Evolutionary conservation across 2,329 filamentous ascomycete species (phyloP).

Genomic region (Davidsoniella virescens): DNA sequence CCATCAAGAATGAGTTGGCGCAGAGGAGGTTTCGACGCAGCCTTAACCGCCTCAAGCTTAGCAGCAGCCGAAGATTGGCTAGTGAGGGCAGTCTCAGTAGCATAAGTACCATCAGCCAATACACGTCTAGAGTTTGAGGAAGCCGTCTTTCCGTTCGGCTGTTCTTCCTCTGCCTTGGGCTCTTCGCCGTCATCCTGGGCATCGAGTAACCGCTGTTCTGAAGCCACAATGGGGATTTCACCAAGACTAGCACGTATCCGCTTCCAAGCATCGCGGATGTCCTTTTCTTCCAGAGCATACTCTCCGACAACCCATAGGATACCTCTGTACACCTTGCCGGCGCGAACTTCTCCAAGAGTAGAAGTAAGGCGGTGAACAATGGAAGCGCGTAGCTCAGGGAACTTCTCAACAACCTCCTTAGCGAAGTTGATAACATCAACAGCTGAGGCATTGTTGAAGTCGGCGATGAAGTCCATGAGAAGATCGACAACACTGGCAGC

Average conservation of each 20-base stretch:
- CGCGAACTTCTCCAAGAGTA: constrained; percentile 81
- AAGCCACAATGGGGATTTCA: constrained; percentile 91
- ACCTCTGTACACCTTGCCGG: constrained; percentile 92
- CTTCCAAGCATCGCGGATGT: constrained; percentile 95
- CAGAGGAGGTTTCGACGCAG: constrained; percentile 87
- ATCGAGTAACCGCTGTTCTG: constrained; percentile 81
- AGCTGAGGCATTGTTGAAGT: constrained; percentile 93
- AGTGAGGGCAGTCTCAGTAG: constrained; percentile 88
- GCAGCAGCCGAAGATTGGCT: constrained; percentile 81
- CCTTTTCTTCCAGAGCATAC: constrained; percentile 83
- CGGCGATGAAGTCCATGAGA: constrained; percentile 96
- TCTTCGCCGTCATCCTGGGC: constrained; percentile 60
- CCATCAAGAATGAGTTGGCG: constrained; percentile 91
- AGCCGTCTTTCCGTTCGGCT: constrained; percentile 68
- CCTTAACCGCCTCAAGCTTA: constrained; percentile 89
- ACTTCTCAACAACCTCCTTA: constrained; percentile 97
- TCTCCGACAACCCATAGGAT: constrained; percentile 97
- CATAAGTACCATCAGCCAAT: constrained; percentile 90
- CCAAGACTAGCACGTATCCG: constrained; percentile 83
- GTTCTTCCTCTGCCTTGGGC: constrained; percentile 30
- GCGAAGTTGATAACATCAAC: constrained; percentile 98
- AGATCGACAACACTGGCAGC: constrained; percentile 91
- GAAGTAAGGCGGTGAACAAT: constrained; percentile 82
- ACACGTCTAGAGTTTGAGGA: constrained; percentile 71
- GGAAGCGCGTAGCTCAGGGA: constrained; percentile 71